phyloP scores from a whole-genome alignment of 768 basidiomycete species.

The Rubroboletus satanas region DNA sequence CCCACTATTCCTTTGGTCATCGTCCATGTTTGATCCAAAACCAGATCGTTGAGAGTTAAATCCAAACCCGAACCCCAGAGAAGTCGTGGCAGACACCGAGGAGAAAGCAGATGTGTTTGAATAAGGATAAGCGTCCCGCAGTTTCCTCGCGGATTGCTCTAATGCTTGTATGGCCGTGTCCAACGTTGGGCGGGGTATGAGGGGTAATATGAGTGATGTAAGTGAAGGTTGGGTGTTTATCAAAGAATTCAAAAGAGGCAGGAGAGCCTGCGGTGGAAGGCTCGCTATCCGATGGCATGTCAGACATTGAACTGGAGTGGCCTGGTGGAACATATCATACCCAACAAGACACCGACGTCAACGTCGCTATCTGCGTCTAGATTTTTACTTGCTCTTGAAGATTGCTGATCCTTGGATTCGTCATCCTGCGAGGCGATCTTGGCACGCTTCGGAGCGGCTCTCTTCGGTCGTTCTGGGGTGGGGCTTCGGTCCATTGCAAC shows the following conservation, averaged over 20 bases:
- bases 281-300: conserved; percentile 49
- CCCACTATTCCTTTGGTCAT: conserved; percentile 23
- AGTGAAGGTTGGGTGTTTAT: conserved; percentile 65
- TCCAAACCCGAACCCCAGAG: conserved; percentile 32
- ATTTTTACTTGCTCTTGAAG: conserved; percentile 48
- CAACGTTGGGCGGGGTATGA: conserved; percentile 83
- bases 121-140: conserved; percentile 82
- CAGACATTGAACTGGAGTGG: conserved; percentile 4
- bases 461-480: conserved; percentile 74
- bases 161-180: conserved; percentile 70
- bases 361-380: conserved; percentile 41
- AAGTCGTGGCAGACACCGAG: conserved; percentile 31
- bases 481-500: conserved; percentile 83
- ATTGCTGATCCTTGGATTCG: conserved; percentile 39
- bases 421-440: conserved; percentile 24
- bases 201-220: conserved; percentile 64
- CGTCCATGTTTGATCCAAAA: conserved; percentile 33
- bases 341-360: conserved; percentile 76
- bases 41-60: conserved; percentile 17
- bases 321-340: conserved; percentile 40
- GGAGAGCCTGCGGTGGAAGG: conserved; percentile 70
- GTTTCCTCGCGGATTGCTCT: conserved; percentile 62
- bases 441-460: conserved; percentile 64
- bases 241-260: conserved; percentile 69
- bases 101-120: conserved; percentile 46